These are phyloP conservation scores for Clathrus columnatus DNA, from an alignment of 768 basidiomycete species.

Conservation along the genomic window DNA sequence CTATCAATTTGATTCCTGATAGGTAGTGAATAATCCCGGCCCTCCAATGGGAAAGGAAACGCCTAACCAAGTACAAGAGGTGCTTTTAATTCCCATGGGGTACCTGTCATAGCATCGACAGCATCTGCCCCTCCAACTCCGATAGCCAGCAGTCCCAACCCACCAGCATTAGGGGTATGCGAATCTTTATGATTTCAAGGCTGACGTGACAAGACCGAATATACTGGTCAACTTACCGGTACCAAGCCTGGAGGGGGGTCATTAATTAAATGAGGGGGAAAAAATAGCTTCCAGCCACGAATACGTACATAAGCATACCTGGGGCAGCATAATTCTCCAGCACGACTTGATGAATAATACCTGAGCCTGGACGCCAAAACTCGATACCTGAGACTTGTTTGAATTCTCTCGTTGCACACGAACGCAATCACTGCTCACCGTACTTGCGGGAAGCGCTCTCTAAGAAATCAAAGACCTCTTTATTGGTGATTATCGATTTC, in stretches of 20 bases:
- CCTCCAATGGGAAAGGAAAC: not conserved
- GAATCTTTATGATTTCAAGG: constrained; percentile 48
- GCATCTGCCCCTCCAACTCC: constrained; percentile 99
- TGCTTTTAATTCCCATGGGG: constrained; percentile 96
- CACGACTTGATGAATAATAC: constrained; percentile 96
- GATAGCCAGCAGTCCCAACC: constrained; percentile 91
- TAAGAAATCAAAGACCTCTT: constrained; percentile 96
- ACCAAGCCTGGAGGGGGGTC: constrained; percentile 74
- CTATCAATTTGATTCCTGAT: constrained; percentile 79
- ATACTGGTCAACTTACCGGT: constrained; percentile 45
- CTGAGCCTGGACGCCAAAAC: constrained; percentile 94
- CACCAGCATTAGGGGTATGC: constrained; percentile 97
- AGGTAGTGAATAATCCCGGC: not conserved
- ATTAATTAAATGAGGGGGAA: constrained; percentile 9
- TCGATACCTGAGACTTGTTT: constrained; percentile 53
- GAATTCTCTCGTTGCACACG: not conserved
- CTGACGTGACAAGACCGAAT: not conserved
- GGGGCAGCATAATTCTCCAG: constrained; percentile 96
- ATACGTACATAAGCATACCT: constrained; percentile 76
- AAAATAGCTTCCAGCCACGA: constrained; percentile 8
- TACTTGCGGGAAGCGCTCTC: constrained; percentile 86
- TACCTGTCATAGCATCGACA: constrained; percentile 96
- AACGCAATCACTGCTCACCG: constrained; percentile 21
- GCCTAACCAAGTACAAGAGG: constrained; percentile 71
- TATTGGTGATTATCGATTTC: constrained; percentile 80